Base-by-base conservation (phyloP, 306 rosid genomes). In the Dalbergia cultrata region DNA sequence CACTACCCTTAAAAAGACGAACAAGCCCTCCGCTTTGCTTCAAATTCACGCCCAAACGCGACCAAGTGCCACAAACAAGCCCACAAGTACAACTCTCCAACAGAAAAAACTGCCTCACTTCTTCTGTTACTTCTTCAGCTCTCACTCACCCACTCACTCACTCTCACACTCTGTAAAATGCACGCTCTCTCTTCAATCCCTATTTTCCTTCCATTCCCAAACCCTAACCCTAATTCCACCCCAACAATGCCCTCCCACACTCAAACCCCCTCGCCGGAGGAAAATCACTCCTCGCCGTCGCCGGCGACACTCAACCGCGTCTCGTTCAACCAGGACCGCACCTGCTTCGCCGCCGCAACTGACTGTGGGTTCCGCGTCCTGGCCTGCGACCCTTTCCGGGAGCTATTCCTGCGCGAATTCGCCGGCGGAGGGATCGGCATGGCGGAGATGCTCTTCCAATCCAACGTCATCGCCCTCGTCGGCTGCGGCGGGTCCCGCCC, bases 291-390 rank as follows among this genome's bases (percentile, higher is more conserved):
- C 8, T 52, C 80, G 3, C 79, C 81, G 8, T 18, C 14, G 4
- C 89, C 88, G 4, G 83, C 87, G 8, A 67, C 91, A 22, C 84
- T 90, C 3, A 83, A 91, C 26, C 88, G 87, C 34, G 80, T 92
- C 52, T 72, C 93, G 11, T 91, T 92, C 84, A 92, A 93, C 82
- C 98, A 91, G 33, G 98, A 95, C 80, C 87, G 87, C 12, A 90
- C 90, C 21, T 95, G 97, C 85, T 95, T 95, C 87, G 88, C 97
- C 9, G 91, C 89, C 35, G 94, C 97, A n/a, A 89, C 92, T 0
- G 92, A 91, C 78, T 84, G 81, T 59, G 98, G 98, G 44, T 89
- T 95, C 74, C 95, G 90, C 79, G 85, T 92, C 86, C 92, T 82
- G 85, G 87, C 88, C 78, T 92, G 97, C 76, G 91, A 92, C 68